A percentile compares a stretch with the other conserved stretches of the same genome.
Evolutionary conservation across 2,329 filamentous ascomycete species (phyloP).

Genomic region (Celoporthe dispersa): DNA sequence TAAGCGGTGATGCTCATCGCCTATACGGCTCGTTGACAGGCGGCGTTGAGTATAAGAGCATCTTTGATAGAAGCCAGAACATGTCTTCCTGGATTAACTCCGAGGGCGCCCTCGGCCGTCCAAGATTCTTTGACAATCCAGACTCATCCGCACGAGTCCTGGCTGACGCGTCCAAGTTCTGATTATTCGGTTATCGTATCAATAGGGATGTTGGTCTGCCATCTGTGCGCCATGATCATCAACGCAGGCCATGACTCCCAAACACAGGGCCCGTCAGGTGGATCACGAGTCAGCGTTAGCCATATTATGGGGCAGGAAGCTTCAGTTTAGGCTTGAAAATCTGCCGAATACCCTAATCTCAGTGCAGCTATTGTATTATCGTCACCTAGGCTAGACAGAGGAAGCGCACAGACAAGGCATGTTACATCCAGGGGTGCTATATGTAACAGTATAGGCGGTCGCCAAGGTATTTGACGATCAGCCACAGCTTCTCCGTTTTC

Average conservation of each 20-base stretch:
- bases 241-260: not conserved
- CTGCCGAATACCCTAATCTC: conserved; percentile 3
- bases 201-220: not conserved
- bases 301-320: conserved; percentile 9
- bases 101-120: not conserved
- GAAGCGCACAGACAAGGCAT: not conserved
- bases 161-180: not conserved
- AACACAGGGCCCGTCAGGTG: not conserved
- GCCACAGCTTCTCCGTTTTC: not conserved
- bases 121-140: not conserved
- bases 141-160: not conserved
- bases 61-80: not conserved
- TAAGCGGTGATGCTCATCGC: not conserved
- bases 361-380: not conserved
- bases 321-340: conserved; percentile 21
- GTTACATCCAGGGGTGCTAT: not conserved
- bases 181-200: not conserved
- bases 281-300: not conserved
- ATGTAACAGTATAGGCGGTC: not conserved
- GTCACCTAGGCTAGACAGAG: not conserved
- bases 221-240: conserved; percentile 9
- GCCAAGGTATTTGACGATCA: not conserved
- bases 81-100: not conserved
- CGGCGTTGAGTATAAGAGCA: not conserved
- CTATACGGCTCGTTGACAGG: not conserved